Base-by-base conservation (phyloP, 306 rosid genomes). In the Malus fusca region DNA sequence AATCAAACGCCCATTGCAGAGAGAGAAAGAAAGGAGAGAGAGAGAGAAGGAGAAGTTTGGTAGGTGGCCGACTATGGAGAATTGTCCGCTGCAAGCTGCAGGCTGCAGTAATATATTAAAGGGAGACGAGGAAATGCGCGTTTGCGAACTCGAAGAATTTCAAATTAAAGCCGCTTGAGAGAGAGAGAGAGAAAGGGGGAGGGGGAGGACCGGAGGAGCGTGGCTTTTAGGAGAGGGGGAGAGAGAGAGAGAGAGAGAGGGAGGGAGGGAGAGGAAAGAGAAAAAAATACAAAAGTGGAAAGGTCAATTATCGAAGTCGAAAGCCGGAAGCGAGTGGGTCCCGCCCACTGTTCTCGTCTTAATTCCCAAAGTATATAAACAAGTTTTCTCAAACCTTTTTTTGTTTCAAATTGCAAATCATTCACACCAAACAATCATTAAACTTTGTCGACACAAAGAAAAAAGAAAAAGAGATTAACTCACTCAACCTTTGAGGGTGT, bases 111-210 rank as follows among this genome's bases (percentile, higher is more conserved):
- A 77, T 73, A 76, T 82, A 81, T 37, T 75, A 14, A 48, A 6
- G 21, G 31, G 28, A 48, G 46, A 44, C 66, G 63, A 22, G 23
- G 68, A 81, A 61, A 55, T 73, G 80, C 82, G 91, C 91, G 90
- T 88, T 59, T 37, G 68, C 71, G 77, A 68, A 77, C 78, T 35
- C 75, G 58, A 55, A 48, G 75, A 78, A 83, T 55, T 87, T 89
- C 91, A 91, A 91, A 91, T 85, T 87, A 89, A 87, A 85, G 88
- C 75, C 76, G 76, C 59, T 66, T 70, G 77, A 75, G 80, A 66
- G 81, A 35, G 71, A 52, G 60, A 53, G 72, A 77, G 66, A 62
- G 55, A 30, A 51, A 3, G 37, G 55, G 21, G 21, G 59, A 66
- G 44, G 22, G 17, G 6, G 73, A 52, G 83, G 78, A 81, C 83